Evolutionary conservation across 768 basidiomycete genomes (phyloP).

Genomic region (Psilocybe sp.): DNA sequence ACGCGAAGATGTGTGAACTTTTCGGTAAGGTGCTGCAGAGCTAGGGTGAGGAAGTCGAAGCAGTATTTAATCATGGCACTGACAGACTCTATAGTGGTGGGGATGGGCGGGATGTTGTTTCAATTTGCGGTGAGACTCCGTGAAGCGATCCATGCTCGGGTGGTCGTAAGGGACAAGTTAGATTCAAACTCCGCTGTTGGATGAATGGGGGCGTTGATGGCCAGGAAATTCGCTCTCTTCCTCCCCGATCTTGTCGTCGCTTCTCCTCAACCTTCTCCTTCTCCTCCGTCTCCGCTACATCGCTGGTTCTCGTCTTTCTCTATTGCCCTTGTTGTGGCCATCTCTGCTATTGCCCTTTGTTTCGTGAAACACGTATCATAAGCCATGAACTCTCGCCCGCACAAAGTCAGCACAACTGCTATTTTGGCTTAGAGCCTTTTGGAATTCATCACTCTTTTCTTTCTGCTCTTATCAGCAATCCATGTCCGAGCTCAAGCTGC

Average conservation of each 20-base stretch:
- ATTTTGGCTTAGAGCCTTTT: constrained; percentile 4
- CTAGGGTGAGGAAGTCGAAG: constrained; percentile 4
- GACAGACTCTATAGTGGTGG: constrained; percentile 10
- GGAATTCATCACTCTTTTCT: constrained; percentile 5
- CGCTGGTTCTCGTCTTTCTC: constrained; percentile 19
- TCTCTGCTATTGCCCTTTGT: constrained; percentile 17
- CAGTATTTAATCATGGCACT: not conserved
- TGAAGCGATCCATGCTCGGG: constrained; percentile 11
- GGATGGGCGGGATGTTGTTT: not conserved
- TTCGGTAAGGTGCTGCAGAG: constrained; percentile 8
- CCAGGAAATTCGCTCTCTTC: constrained; percentile 9
- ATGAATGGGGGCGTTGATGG: constrained; percentile 3
- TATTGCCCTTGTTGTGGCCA: constrained; percentile 8
- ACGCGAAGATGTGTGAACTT: constrained; percentile 10
- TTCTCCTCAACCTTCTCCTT: constrained; percentile 9
- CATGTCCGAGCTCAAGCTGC: constrained; percentile 97
- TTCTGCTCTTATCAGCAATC: constrained; percentile 55
- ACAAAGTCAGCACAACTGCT: constrained; percentile 47
- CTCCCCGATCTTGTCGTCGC: constrained; percentile 19
- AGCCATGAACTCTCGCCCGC: constrained; percentile 71
- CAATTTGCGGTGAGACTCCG: constrained; percentile 8
- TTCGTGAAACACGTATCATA: constrained; percentile 16
- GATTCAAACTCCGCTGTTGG: constrained; percentile 44
- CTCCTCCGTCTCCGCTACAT: constrained; percentile 15
- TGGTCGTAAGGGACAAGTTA: constrained; percentile 13